Evolutionary conservation across 1,284 basidiomycete genomes (phyloP).

Genomic region (Afroboletus lepidellus): DNA sequence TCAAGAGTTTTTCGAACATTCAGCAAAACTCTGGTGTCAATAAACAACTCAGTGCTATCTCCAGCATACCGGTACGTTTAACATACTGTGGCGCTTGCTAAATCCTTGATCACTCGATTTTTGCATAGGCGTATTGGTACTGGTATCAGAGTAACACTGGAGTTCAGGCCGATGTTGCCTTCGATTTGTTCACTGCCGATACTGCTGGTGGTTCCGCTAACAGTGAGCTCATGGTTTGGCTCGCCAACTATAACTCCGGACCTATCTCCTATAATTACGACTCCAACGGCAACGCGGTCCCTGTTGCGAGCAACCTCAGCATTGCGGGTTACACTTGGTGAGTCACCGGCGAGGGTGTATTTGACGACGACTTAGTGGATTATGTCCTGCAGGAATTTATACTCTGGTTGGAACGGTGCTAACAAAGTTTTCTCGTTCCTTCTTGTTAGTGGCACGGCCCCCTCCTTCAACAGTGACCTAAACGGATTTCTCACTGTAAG

Average conservation of each 20-base stretch:
- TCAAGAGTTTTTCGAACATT: slow-evolving; percentile 65
- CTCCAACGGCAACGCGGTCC: slow-evolving; percentile 46
- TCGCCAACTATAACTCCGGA: slow-evolving; percentile 57
- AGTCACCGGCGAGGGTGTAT: neutral
- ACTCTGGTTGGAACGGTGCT: slow-evolving; percentile 55
- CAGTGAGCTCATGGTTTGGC: slow-evolving; percentile 70
- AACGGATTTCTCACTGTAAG: slow-evolving; percentile 52
- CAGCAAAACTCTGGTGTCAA: slow-evolving; percentile 51
- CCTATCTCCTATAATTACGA: slow-evolving; percentile 54
- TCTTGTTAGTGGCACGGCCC: slow-evolving; percentile 45
- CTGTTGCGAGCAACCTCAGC: slow-evolving; percentile 45
- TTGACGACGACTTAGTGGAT: neutral
- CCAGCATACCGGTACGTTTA: slow-evolving; percentile 49
- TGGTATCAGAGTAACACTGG: slow-evolving; percentile 41
- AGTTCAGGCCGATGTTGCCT: slow-evolving; percentile 55
- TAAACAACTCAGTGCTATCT: slow-evolving; percentile 52
- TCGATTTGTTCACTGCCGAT: slow-evolving; percentile 60
- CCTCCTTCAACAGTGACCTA: slow-evolving; percentile 56
- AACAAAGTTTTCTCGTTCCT: slow-evolving; percentile 67
- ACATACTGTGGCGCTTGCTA: too few species aligned
- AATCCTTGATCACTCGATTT: neutral
- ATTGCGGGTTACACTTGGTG: slow-evolving; percentile 55
- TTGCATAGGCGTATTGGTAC: slow-evolving; percentile 39
- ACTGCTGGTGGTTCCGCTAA: slow-evolving; percentile 48
- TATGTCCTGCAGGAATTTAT: slow-evolving; percentile 46